A percentile compares a stretch with the other conserved stretches of the same genome.
These are phyloP conservation scores for Andrographis paniculata DNA, from an alignment of 305 asterid species.

Conservation along the genomic window DNA sequence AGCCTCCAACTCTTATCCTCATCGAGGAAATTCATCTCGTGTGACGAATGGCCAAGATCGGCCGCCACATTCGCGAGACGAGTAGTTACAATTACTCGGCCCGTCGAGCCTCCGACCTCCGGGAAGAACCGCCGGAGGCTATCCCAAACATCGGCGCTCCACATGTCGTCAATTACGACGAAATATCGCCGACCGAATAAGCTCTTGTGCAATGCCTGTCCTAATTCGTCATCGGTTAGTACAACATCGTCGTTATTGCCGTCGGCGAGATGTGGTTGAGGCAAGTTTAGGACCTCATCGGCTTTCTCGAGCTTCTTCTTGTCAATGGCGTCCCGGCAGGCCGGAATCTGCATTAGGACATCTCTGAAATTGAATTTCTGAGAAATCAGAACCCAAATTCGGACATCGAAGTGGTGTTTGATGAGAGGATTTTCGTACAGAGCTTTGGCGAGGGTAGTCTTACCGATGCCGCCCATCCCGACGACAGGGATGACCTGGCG, in stretches of 20 bases:
- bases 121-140: slow-evolving; percentile 9
- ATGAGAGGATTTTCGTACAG: too few relatives aligned
- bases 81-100: too few relatives aligned
- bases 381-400: slow-evolving; percentile 14
- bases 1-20: slow-evolving; percentile 15
- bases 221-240: slow-evolving; percentile 1
- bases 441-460: too few relatives aligned
- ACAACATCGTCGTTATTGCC: too few relatives aligned
- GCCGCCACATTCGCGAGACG: too few relatives aligned
- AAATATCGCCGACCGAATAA: slow-evolving; percentile 12
- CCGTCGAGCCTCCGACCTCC: background rate
- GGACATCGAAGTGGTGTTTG: slow-evolving; percentile 4
- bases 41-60: too few relatives aligned
- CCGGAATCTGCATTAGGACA: too few relatives aligned
- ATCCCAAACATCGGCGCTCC: slow-evolving; percentile 17
- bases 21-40: slow-evolving; percentile 8
- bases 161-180: slow-evolving; percentile 17
- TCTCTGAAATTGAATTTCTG: background rate
- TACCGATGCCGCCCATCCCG: too few relatives aligned
- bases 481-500: too few relatives aligned
- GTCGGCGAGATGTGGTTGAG: too few relatives aligned
- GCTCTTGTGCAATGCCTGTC: background rate
- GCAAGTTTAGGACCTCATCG: too few relatives aligned
- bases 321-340: too few relatives aligned
- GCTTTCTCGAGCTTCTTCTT: background rate